Base-by-base conservation (phyloP, 345 rosid genomes). In the Corchorus olitorius region DNA sequence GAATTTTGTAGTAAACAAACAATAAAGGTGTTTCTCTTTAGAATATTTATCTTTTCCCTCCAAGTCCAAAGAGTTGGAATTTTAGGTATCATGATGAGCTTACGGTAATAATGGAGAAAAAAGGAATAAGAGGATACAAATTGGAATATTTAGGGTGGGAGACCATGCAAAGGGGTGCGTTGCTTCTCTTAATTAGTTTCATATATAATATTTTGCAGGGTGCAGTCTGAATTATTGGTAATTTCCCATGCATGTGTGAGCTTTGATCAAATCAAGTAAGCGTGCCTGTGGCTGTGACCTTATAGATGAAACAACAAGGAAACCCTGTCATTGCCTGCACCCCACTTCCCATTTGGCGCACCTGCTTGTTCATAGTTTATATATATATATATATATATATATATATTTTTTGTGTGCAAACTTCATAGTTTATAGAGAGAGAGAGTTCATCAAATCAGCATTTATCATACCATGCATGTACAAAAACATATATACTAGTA, bases 141-240 rank as follows among this genome's bases (percentile, higher is more conserved):
- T 41, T 45, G 79, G 84, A 86, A 84, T 86, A 79, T 83, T 73
- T 86, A 71, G 85, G 80, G 76, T 58, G 48, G 71, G 82, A 54
- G 84, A 77, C 84, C 84, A 81, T 81, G 86, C 86, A 86, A 80
- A 78, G 19, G 53, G 52, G 65, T 61, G 54, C 73, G 19, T 70
- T 6, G 75, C 65, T 65, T 46, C 8, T 60, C 20, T 74, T 64
- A 37, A 22, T 8, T 53, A 37, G 48, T 8, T 53, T 53, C 9
- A 39, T 39, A 39, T 58, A 66, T 33, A 45, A 65, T 73, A 16
- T 20, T n/a, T 56, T 41, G 11, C 16, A 56, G 62, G n/a, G 6
- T 20, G 50, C 50, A 22, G 50, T 39, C 72, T 60, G 78, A 55
- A 50, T 22, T n/a, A 45, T 73, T 79, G 76, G 61, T 67, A 77